These are phyloP conservation scores for Zygnema cylindricum DNA, from an alignment of 139 green algal genomes.

Conservation along the genomic window DNA sequence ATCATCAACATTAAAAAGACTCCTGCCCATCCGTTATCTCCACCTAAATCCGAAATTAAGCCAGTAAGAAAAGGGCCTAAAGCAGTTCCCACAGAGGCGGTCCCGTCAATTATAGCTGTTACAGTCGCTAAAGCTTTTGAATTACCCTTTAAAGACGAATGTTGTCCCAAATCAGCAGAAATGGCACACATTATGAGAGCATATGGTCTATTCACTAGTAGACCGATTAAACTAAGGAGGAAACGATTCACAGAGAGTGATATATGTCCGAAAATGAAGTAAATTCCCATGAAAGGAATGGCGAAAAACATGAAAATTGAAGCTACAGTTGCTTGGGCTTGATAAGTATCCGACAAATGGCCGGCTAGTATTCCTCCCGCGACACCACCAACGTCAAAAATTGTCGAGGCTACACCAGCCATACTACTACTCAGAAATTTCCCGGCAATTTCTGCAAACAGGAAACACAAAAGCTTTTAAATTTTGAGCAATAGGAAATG, in stretches of 20 bases:
- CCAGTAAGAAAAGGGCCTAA: constrained; percentile 90
- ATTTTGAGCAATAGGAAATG: too few species aligned
- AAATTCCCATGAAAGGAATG: constrained; percentile 86
- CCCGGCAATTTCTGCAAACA: constrained; percentile 60
- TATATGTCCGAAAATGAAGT: constrained; percentile 72
- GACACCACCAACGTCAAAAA: constrained; percentile 95
- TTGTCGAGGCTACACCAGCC: constrained; percentile 82
- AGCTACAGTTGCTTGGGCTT: constrained; percentile 74
- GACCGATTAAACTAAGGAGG: constrained; percentile 86
- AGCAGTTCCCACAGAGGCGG: constrained; percentile 89
- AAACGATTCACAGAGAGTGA: constrained; percentile 75
- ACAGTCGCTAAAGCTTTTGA: constrained; percentile 91
- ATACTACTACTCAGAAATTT: constrained; percentile 53
- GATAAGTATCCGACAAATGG: constrained; percentile 81
- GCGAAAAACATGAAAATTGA: constrained; percentile 78
- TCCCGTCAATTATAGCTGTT: constrained; percentile 97
- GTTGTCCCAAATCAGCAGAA: constrained; percentile 90
- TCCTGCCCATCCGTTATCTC: constrained; percentile 25
- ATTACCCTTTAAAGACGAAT: constrained; percentile 83
- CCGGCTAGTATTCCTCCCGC: constrained; percentile 86
- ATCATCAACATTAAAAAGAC: constrained; percentile 57
- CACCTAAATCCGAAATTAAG: constrained; percentile 75
- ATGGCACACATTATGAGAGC: constrained; percentile 96
- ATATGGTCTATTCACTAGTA: constrained; percentile 96
- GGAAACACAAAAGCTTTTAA: background rate